A percentile compares a stretch with the other conserved stretches of the same genome.
These are phyloP conservation scores for Paratinospora sagittata DNA, from an alignment of 164 flowering plant species.

Conservation along the genomic window DNA sequence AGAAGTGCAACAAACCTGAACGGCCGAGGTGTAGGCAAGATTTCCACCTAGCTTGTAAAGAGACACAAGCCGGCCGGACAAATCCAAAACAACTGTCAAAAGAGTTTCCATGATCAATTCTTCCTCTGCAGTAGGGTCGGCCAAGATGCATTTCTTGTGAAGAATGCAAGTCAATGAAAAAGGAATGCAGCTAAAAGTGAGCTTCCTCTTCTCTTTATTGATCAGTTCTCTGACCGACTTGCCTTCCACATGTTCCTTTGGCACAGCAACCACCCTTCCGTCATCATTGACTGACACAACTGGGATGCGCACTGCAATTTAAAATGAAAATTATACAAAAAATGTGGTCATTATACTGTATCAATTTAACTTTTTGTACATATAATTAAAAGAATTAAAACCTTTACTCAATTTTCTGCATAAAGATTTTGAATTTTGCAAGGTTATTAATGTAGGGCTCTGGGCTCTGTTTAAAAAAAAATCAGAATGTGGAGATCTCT, in stretches of 20 bases:
- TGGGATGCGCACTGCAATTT: slow-evolving; percentile 72
- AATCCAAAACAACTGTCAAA: slow-evolving; percentile 59
- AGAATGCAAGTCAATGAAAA: slow-evolving; percentile 82
- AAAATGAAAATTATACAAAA: slow-evolving; percentile 7
- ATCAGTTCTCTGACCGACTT: slow-evolving; percentile 45
- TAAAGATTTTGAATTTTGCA: too few species aligned
- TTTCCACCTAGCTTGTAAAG: slow-evolving; percentile 87
- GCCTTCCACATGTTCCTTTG: slow-evolving; percentile 39
- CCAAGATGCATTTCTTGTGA: slow-evolving; percentile 76
- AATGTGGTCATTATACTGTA: neutral
- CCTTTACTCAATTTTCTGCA: too few species aligned
- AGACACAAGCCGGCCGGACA: slow-evolving; percentile 70
- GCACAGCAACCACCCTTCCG: slow-evolving; percentile 57
- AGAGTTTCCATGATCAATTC: slow-evolving; percentile 46
- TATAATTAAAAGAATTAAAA: too few species aligned
- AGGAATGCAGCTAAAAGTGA: slow-evolving; percentile 45
- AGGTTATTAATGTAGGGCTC: neutral
- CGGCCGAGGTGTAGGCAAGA: slow-evolving; percentile 57
- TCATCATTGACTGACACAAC: slow-evolving; percentile 76
- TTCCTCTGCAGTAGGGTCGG: slow-evolving; percentile 89
- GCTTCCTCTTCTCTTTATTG: slow-evolving; percentile 69
- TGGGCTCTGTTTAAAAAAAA: neutral
- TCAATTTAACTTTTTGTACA: neutral
- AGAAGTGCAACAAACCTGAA: slow-evolving; percentile 49
- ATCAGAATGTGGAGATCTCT: too few species aligned